A percentile compares a stretch with the other conserved stretches of the same genome.
phyloP scores from a whole-genome alignment of 768 basidiomycete genomes.

The Tulasnella sp. region DNA sequence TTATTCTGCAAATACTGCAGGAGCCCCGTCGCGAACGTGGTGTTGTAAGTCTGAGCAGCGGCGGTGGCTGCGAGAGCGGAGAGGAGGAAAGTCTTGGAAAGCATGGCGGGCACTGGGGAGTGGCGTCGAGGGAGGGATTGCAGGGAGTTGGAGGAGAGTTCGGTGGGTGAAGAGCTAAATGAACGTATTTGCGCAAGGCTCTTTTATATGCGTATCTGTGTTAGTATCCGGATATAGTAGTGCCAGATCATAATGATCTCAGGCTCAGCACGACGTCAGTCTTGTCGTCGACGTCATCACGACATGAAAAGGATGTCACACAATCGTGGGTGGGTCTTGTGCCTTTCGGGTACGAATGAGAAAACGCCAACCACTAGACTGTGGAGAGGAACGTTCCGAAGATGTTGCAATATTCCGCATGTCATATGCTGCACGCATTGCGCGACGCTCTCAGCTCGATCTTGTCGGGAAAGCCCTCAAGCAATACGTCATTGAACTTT shows the following conservation, averaged over 20 bases:
- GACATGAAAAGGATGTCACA: background rate
- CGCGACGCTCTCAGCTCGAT: background rate
- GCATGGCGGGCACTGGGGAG: background rate
- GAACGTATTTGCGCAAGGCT: background rate
- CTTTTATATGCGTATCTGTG: background rate
- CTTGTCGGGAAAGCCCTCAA: background rate
- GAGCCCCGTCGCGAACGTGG: background rate
- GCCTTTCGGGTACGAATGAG: background rate
- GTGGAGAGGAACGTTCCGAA: background rate
- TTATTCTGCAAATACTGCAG: background rate
- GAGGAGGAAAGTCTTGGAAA: slow-evolving; percentile 3
- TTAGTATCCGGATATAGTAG: background rate
- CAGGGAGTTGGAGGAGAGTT: background rate
- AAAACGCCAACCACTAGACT: background rate
- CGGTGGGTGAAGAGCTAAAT: background rate
- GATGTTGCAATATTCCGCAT: background rate
- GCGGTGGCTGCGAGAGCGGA: slow-evolving; percentile 11
- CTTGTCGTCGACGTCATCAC: background rate
- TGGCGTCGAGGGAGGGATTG: background rate
- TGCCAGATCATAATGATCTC: background rate
- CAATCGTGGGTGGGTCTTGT: background rate
- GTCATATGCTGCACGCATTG: background rate
- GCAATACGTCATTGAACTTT: background rate
- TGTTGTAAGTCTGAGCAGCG: slow-evolving; percentile 10
- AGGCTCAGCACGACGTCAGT: background rate